A percentile compares a stretch with the other conserved stretches of the same genome.
Conservation (phyloP, 768 basidiomycete species). For the Boletus reticuloceps region DNA sequence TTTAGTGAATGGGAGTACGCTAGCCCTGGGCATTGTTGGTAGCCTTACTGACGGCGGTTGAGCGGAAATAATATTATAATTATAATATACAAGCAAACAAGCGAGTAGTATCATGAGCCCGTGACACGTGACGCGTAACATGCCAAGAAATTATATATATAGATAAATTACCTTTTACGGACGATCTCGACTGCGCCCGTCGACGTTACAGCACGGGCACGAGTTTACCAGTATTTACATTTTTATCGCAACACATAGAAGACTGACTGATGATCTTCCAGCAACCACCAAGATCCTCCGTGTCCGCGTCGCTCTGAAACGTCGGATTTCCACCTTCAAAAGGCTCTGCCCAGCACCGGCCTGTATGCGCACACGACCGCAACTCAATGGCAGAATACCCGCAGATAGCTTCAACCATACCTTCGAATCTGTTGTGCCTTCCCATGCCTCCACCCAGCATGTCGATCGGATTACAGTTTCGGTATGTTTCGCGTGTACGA, state of each 20-base stretch:
- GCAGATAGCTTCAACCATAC: background rate
- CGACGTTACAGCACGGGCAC: too few species aligned
- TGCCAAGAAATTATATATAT: slow-evolving; percentile 2
- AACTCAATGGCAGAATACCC: background rate
- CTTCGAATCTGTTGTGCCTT: background rate
- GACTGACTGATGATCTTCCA: too few species aligned
- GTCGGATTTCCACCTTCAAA: too few species aligned
- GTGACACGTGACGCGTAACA: background rate
- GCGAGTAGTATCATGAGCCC: background rate
- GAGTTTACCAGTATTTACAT: too few species aligned
- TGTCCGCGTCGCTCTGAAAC: too few species aligned
- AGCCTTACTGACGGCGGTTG: slow-evolving; percentile 25
- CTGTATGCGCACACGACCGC: background rate
- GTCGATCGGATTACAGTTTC: background rate
- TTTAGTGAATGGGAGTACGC: background rate
- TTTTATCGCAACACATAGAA: too few species aligned
- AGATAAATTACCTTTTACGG: slow-evolving; percentile 5
- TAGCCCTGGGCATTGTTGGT: too few species aligned
- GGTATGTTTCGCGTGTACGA: background rate
- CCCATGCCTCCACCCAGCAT: background rate
- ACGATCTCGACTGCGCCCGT: too few species aligned
- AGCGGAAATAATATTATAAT: slow-evolving; percentile 27
- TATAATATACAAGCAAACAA: background rate
- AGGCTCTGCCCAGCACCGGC: too few species aligned
- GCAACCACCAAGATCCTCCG: too few species aligned